Base-by-base conservation (phyloP, 2,329 filamentous ascomycete genomes). In the Zymoseptoria passerinii region DNA sequence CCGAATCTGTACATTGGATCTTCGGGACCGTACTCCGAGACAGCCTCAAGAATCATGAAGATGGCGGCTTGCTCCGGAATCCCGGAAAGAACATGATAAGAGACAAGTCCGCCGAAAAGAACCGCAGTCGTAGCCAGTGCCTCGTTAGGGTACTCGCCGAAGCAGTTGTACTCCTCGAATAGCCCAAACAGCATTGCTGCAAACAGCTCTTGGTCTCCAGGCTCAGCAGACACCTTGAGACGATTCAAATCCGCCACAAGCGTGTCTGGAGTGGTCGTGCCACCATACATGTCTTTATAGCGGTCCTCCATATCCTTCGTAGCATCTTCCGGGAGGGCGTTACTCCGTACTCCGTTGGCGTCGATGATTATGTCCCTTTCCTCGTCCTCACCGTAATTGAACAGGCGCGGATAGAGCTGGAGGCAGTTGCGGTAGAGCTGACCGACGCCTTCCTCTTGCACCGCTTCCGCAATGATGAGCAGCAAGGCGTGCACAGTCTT, bases 1-100 rank as follows among this genome's bases (percentile, higher is more conserved):
- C 95, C 94, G 71, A 99, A 99, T 68, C 96, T 96, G 78, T 94
- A 97, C 94, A 99, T 97, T 1, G 90, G 86, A 61, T 92, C 86
- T 29, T 95, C 88, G 0, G 88, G 84, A 29, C 82, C 77, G 68
- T 94, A 90, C 63, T 96, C 91, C 63, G 90, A 83, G 23, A 99
- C 91, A 10, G 94, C 90, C 72, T 99, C 92, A n/a, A 97, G 79
- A 63, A 99, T 95, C 90, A 99, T 96, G 16, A 89, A 91, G 16
- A 97, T 79, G n/a, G 90, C 94, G 58, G 96, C 91, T 70, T 96
- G 91, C 35, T 97, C 83, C 3, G 94, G 90, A 18, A 99, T 83
- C 49, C 91, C 88, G 5, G 91, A 90, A 54, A 99, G 88, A 6
- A 99, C 81, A 68, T 92, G 91, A 75, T 90, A 94, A 54, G 92